Conservation (phyloP, 306 rosid genomes). For the Prunus salicina region DNA sequence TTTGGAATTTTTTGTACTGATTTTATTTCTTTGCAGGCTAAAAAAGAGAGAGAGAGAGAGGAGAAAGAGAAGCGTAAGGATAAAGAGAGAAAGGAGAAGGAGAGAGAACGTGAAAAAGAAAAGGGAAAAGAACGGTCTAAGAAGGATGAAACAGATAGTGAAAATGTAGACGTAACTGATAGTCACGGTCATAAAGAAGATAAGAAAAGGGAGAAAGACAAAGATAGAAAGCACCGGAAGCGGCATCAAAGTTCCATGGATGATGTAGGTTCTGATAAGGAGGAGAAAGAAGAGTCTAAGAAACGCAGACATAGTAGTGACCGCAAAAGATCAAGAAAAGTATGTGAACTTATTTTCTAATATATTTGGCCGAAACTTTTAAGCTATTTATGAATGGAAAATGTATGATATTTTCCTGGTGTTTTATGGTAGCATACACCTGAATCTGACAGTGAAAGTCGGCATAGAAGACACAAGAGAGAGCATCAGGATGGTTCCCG, state of each 20-base stretch:
- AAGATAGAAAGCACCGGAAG: constrained; percentile 87
- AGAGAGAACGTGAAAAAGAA: constrained; percentile 83
- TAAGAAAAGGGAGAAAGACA: constrained; percentile 88
- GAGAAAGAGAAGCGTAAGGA: constrained; percentile 70
- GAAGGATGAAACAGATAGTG: constrained; percentile 93
- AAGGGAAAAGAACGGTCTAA: constrained; percentile 75
- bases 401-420: constrained; percentile 7
- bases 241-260: constrained; percentile 83
- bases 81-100: constrained; percentile 61
- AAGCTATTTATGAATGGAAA: constrained; percentile 14
- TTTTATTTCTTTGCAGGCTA: constrained; percentile 52
- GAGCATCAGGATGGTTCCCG: constrained; percentile 77
- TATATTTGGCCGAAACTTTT: background rate
- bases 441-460: constrained; percentile 77
- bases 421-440: constrained; percentile 76
- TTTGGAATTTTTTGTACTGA: background rate
- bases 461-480: constrained; percentile 88
- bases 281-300: constrained; percentile 89
- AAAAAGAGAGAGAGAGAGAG: constrained; percentile 80
- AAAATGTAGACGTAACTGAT: constrained; percentile 56
- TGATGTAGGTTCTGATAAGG: constrained; percentile 81
- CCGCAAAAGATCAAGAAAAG: constrained; percentile 89
- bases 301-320: constrained; percentile 87
- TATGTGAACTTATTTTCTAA: constrained; percentile 18
- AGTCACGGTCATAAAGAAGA: constrained; percentile 77